Base-by-base conservation (phyloP, 75 land plant species). In the Pinus albicaulis region DNA sequence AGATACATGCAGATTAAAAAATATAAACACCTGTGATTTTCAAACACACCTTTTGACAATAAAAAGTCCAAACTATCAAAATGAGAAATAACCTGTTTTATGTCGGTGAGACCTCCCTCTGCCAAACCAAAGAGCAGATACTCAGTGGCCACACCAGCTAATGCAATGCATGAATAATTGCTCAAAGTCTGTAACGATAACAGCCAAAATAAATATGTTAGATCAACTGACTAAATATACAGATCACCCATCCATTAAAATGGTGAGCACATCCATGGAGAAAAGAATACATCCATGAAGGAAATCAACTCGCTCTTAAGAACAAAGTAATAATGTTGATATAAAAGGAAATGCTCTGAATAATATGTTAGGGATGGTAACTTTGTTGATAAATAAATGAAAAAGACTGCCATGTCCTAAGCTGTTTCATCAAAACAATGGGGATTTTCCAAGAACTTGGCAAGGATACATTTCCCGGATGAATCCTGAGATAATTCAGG, bases 51-150 rank as follows among this genome's bases (percentile, higher is more conserved):
- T 14, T 64, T 57, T 60, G 4, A 73, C 28, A 3, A 56, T 55
- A 58, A 56, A 15, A 53, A 59, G 56, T 24, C 11, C 14, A 24
- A 66, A 20, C 41, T 66, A 38, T 66, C 4, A 66, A 34, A 66
- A 7, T 66, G 36, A 28, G 38, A 66, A 26, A 38, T 23, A 56
- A 91, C 96, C 92, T 89, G 76, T 48, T 83, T 80, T 17, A 96
- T 88, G 74, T 96, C 99, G 19, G 92, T 80, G 36, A 96, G 91
- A 48, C 99, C 99, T 56, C 99, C 99, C 79, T 96, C 98, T 15
- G 99, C 84, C 56, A 83, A 77, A 11, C 94, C 98, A 76, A 77
- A 96, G 19, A 88, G 78, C 31, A 96, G 91, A 61, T 93, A 94
- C 77, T 96, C 99, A 5, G 95, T 84, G 26, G 91, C 91, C 25